These are phyloP conservation scores for Gryganskiella cystojenkinii DNA, from an alignment of 192 early-diverging fungal genomes.

Conservation along the genomic window DNA sequence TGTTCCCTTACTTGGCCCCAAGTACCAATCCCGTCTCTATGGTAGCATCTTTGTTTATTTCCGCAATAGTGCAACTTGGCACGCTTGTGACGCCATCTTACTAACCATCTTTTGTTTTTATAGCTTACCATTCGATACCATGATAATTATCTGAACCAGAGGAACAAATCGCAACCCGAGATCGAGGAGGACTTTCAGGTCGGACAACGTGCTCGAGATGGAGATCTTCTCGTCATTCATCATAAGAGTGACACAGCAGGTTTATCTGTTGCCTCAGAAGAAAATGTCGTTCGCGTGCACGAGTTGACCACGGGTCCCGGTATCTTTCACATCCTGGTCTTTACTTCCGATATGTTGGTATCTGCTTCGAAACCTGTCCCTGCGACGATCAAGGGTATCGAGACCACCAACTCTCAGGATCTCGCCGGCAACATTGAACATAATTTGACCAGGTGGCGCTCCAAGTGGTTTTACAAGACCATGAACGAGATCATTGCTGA, in stretches of 20 bases:
- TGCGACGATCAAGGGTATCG: conserved; percentile 7
- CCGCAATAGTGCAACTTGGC: no score
- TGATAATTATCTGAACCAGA: conserved; percentile 32
- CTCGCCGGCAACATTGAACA: conserved; percentile 13
- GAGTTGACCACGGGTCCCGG: conserved; percentile 29
- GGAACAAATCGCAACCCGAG: conserved; percentile 20
- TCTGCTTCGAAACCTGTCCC: not conserved
- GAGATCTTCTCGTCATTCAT: conserved; percentile 10
- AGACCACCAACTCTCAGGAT: conserved; percentile 5
- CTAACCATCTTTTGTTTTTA: not conserved
- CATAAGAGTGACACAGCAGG: not conserved
- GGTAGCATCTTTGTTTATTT: conserved; percentile 4
- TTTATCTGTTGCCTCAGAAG: not conserved
- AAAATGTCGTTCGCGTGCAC: conserved; percentile 11
- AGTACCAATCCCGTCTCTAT: conserved; percentile 22
- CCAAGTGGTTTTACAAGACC: conserved; percentile 28
- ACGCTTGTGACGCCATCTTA: not conserved
- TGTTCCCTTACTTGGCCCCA: conserved; percentile 30
- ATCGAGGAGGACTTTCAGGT: conserved; percentile 22
- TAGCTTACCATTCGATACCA: conserved; percentile 32
- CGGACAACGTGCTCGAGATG: conserved; percentile 27
- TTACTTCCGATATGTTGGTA: conserved; percentile 22
- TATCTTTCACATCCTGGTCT: conserved; percentile 42
- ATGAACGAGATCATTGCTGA: not conserved
- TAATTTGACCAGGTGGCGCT: conserved; percentile 22